A percentile compares a stretch with the other conserved stretches of the same genome.
Conservation (phyloP, 164 flowering plant genomes). For the Vitis labrusca region DNA sequence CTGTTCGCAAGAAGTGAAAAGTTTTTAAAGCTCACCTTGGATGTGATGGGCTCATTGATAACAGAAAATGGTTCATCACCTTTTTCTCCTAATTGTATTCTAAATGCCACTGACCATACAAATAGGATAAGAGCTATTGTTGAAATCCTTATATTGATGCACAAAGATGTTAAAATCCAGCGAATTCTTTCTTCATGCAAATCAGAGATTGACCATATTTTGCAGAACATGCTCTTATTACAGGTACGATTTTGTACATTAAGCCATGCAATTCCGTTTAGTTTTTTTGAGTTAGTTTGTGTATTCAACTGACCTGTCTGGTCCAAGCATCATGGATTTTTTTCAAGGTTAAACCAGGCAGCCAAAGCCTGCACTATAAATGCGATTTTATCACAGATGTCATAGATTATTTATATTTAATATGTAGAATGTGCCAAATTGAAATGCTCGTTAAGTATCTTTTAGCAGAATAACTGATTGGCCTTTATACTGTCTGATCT, state of each 20-base stretch:
- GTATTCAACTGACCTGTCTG: neutral
- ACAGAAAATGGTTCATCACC: conserved; percentile 18
- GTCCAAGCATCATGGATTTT: neutral
- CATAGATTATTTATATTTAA: no score
- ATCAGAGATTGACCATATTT: conserved; percentile 39
- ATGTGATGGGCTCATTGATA: conserved; percentile 45
- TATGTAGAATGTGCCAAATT: no score
- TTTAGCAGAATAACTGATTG: no score
- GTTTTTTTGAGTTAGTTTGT: neutral
- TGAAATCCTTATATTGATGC: conserved; percentile 43
- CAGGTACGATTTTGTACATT: conserved; percentile 42
- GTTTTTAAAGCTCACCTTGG: conserved; percentile 45
- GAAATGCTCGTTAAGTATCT: no score
- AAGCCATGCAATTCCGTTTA: neutral
- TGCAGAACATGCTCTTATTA: conserved; percentile 31
- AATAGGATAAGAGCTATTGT: conserved; percentile 37
- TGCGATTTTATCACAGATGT: no score
- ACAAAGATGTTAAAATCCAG: conserved; percentile 41
- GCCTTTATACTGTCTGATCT: no score
- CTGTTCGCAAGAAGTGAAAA: conserved; percentile 50
- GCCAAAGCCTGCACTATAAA: no score
- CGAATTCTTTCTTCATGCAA: conserved; percentile 38
- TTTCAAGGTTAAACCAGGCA: neutral
- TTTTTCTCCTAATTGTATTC: conserved; percentile 6
- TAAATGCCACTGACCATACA: conserved; percentile 19